These are phyloP conservation scores for Spergularia azorica DNA, from an alignment of 179 eudicot species.

Conservation along the genomic window DNA sequence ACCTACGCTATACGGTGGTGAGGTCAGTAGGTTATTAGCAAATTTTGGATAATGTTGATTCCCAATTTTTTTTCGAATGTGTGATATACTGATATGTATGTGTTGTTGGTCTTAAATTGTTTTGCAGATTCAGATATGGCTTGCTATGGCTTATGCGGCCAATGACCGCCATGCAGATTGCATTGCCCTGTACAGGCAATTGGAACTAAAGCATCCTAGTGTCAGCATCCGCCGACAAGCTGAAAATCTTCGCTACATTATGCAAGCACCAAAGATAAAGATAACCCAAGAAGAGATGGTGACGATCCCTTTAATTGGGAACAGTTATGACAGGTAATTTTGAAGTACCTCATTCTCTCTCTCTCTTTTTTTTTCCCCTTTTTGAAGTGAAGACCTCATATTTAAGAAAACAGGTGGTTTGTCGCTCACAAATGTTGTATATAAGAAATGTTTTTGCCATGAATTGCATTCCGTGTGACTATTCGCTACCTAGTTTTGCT, in stretches of 20 bases:
- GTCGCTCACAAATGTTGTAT: not conserved
- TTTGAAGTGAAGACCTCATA: too few relatives aligned
- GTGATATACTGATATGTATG: not conserved
- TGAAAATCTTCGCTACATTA: conserved; percentile 67
- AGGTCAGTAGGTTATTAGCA: conserved; percentile 64
- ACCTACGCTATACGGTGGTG: conserved; percentile 90
- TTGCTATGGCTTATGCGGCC: conserved; percentile 98
- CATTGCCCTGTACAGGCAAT: conserved; percentile 68
- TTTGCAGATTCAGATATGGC: conserved; percentile 96
- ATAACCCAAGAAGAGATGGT: conserved; percentile 98
- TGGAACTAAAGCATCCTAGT: conserved; percentile 78
- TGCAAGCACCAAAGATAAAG: conserved; percentile 82
- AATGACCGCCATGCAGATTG: conserved; percentile 86
- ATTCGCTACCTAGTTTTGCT: not conserved
- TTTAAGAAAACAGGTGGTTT: not conserved
- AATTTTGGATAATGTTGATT: conserved; percentile 14
- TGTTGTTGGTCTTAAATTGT: not conserved
- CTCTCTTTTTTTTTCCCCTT: too few relatives aligned
- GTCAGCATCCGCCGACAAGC: conserved; percentile 76
- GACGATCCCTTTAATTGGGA: conserved; percentile 87
- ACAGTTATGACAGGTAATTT: conserved; percentile 84
- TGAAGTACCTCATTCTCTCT: conserved; percentile 4
- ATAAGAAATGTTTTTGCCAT: not conserved
- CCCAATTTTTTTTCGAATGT: not conserved
- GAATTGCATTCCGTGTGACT: not conserved